Percentiles rank a stretch among this genome's conserved stretches.
Evolutionary conservation across 2,329 filamentous ascomycete species (phyloP).

Genomic region (Ceratocystis diversiconidia): DNA sequence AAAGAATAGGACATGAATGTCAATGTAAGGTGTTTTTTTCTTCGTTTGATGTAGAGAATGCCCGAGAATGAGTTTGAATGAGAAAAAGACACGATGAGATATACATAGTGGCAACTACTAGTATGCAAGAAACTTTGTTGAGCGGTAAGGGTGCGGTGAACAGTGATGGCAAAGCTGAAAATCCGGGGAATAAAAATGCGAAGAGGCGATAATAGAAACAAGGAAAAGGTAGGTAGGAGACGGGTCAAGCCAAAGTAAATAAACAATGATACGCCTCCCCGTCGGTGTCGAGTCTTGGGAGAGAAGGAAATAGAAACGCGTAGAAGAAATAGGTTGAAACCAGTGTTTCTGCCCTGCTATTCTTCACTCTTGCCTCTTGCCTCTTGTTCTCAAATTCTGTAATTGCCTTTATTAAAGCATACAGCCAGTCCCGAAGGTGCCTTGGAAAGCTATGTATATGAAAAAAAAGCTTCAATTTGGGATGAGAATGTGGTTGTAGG

Average conservation of each 20-base stretch:
- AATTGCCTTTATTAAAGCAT: no score
- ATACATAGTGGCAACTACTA: not conserved
- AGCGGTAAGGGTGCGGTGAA: not conserved
- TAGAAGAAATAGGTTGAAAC: not conserved
- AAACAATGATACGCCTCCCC: not conserved
- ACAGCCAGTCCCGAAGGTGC: no score
- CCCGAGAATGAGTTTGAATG: no score
- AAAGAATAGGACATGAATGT: not conserved
- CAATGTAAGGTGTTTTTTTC: no score
- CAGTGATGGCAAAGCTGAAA: not conserved
- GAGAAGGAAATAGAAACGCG: not conserved
- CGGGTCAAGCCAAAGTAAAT: not conserved
- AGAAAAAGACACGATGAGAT: not conserved
- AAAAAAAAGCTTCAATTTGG: not conserved
- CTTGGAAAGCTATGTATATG: not conserved
- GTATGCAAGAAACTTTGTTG: not conserved
- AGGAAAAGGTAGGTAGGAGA: no score
- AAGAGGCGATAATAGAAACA: not conserved
- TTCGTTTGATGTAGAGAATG: no score
- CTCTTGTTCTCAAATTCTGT: not conserved
- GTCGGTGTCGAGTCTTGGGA: not conserved
- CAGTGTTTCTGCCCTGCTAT: not conserved
- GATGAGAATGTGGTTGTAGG: not conserved
- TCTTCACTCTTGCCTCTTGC: not conserved
- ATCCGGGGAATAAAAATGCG: not conserved